Base-by-base conservation (phyloP, 1,139 yeast genomes). In the Candida pseudoviswanathii region DNA sequence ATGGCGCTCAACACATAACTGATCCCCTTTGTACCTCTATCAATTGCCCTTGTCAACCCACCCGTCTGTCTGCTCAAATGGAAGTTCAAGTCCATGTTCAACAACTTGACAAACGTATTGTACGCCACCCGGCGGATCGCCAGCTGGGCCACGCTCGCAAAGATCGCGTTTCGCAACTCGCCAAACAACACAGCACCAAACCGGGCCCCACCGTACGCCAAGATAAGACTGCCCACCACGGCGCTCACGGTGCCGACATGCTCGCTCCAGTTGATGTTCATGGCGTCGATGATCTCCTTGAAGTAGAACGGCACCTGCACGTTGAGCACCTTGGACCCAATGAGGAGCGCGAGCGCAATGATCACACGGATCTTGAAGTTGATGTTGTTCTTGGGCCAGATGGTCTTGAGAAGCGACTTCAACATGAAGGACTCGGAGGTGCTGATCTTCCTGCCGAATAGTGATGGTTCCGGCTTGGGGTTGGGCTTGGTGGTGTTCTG, bases 11-110 rank as follows among this genome's bases (percentile, higher is more conserved):
- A 73, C 4, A 94, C 97, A 61, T 88, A 92, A 25, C 96, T 86
- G 47, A 94, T 94, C 69, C 99, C 99, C 60, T 94, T 94, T 1
- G 98, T 94, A 65, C 99, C 99, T 58, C 99, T 77, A 63, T 94
- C 99, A 60, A 94, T 94, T 1, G 99, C 98, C 54, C 99, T 76
- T 0, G 97, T 94, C 43, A 94, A 71, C 0, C 97, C 98, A 57
- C 99, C 99, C 0, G 99, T 95, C 65, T 95, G 98, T 58, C 92
- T 78, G 6, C 95, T 80, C 46, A 94, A 70, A 67, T 94, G 99
- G 78, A 94, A 94, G 21, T 91, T 89, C 46, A 92, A 73, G 68
- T 94, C 99, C 69, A 94, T 78, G 58, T 84, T 84, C 64, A 94
- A 77, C 51, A 94, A 73, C 66, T 92, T 98, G 44, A 75, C 77